phyloP scores from a whole-genome alignment of 2,329 filamentous ascomycete genomes.

The Periconia digitata region DNA sequence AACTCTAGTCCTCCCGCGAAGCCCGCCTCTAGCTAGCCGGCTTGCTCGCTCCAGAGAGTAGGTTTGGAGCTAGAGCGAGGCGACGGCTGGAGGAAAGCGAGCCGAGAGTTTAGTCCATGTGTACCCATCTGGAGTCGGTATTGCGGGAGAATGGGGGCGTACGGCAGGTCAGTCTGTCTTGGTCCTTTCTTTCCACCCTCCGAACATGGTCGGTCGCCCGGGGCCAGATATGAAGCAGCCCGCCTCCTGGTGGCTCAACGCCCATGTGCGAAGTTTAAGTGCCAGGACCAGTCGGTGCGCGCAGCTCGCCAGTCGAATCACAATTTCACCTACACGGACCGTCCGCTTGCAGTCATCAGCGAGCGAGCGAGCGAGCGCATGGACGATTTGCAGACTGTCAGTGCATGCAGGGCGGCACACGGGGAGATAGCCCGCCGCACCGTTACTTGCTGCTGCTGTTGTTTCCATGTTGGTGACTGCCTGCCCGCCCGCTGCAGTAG shows the following conservation, averaged over 20 bases:
- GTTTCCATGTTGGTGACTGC: too few relatives aligned
- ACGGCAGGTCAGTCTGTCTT: not conserved
- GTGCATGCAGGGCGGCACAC: constrained; percentile 1
- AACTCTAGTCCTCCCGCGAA: constrained; percentile 12
- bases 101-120: constrained; percentile 1
- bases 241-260: constrained; percentile 9
- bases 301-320: constrained; percentile 8
- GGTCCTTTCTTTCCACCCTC: not conserved
- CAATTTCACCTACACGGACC: constrained; percentile 13
- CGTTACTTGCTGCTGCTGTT: constrained; percentile 2
- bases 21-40: constrained; percentile 3
- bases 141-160: too few relatives aligned
- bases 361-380: constrained; percentile 12
- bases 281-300: constrained; percentile 20
- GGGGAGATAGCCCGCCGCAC: not conserved
- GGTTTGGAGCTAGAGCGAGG: constrained; percentile 5
- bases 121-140: too few relatives aligned
- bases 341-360: constrained; percentile 18
- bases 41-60: too few relatives aligned
- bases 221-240: not conserved
- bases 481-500: too few relatives aligned
- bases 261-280: constrained; percentile 24
- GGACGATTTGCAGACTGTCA: constrained; percentile 13
- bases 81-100: constrained; percentile 1
- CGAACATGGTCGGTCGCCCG: not conserved